phyloP scores from a whole-genome alignment of 2,329 filamentous ascomycete genomes.

The Fusarium phyllophilum region DNA sequence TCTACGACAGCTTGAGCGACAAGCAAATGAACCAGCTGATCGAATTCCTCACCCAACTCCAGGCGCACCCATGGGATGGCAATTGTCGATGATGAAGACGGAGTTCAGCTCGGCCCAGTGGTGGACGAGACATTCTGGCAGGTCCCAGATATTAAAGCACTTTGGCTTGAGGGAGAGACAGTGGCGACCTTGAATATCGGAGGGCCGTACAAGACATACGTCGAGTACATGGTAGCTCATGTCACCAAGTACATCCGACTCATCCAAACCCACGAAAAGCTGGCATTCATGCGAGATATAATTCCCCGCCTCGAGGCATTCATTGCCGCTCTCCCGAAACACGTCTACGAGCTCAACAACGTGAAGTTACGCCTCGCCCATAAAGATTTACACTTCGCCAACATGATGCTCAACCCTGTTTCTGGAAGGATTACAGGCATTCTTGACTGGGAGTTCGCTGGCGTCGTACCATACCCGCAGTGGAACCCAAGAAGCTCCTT shows the following conservation, averaged over 20 bases:
- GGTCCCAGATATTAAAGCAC: not conserved
- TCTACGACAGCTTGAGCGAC: not conserved
- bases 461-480: rapidly evolving
- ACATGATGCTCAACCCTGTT: rapidly evolving
- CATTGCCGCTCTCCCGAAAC: not conserved
- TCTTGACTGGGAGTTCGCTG: not conserved
- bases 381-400: not conserved
- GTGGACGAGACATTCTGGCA: not conserved
- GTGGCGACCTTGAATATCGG: not conserved
- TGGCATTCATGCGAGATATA: rapidly evolving
- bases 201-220: not conserved
- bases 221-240: rapidly evolving
- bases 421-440: rapidly evolving
- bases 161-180: not conserved
- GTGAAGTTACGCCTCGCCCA: not conserved
- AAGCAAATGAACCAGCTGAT: not conserved
- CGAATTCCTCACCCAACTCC: not conserved
- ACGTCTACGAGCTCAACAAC: not conserved
- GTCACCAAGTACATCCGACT: not conserved
- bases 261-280: rapidly evolving
- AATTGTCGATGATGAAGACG: rapidly evolving
- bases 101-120: not conserved
- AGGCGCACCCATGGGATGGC: rapidly evolving
- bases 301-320: not conserved
- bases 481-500: not conserved